Evolutionary conservation across 352 stramenopile genomes (phyloP), one percentile per base, ranked within the genome.

Genomic region (Phytophthora fragariae): DNA sequence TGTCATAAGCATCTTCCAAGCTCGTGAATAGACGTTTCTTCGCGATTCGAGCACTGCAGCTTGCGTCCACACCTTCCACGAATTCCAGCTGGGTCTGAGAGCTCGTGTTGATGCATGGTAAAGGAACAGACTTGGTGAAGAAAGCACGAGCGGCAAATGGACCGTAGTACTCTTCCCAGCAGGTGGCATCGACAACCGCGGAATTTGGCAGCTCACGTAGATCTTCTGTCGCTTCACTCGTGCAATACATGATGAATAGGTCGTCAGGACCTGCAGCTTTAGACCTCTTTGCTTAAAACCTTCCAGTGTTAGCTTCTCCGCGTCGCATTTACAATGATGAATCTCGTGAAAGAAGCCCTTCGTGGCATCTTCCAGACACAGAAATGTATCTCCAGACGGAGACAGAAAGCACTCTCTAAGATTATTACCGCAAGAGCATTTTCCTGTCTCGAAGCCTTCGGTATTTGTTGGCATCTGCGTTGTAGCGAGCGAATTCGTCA

Each of bases 121-220:
- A 39, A 53, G 57, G 57, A 63, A 44, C 57, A 9, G 39, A 54
- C 41, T 49, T 70, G 53, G 58, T 62, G 62, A 70, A 57, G 10
- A 63, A 70, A 29, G 62, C 62, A 62, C 62, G 54, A 62, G 47
- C 65, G 61, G 56, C 56, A 58, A 71, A 65, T 61, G 56, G 56
- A 10, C 65, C 65, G 27, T 71, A 71, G 37, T 71, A 71, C 33
- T 17, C 46, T 49, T 60, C 33, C 65, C 55, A 71, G 65, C 65
- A 71, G 5, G 47, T 65, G 46, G 19, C 56, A 65, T 71, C 65
- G 65, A 71, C 65, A 65, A 71, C 35, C 19, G 49, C 56, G 41
- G 31, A 65, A 64, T 71, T 71, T 53, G 31, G 35, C 33, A 71
- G 56, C 47, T 35, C 35, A 61, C 19, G 6, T 47, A 71, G 47